Percentiles rank a stretch among this genome's conserved stretches.
Conservation (phyloP, 495 filamentous ascomycete genomes). For the Bathelium albidoporum region DNA sequence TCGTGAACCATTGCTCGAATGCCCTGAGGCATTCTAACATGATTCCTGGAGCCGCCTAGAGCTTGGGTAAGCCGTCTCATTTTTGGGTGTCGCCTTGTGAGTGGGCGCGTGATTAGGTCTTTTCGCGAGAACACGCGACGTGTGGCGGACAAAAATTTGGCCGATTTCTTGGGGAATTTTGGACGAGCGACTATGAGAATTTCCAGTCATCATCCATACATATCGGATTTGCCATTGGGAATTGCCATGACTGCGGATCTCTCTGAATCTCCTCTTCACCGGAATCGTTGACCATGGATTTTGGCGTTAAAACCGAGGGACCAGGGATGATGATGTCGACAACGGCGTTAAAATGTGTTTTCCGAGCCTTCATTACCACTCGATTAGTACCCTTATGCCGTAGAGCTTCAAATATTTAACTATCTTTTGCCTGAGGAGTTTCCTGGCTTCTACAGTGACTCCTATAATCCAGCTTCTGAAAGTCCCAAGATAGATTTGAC, state of each 20-base stretch:
- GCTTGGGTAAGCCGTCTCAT: not conserved
- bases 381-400: too few relatives aligned
- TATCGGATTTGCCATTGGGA: too few relatives aligned
- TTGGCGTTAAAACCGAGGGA: not conserved
- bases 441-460: too few relatives aligned
- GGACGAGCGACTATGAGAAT: not conserved
- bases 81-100: not conserved
- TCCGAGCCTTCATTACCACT: too few relatives aligned
- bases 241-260: too few relatives aligned
- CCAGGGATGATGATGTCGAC: not conserved
- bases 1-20: conserved; percentile 32
- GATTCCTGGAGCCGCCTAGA: not conserved
- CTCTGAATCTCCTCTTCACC: not conserved
- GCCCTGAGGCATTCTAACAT: conserved; percentile 5
- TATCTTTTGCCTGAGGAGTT: too few relatives aligned
- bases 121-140: not conserved
- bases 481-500: too few relatives aligned
- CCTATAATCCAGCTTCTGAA: too few relatives aligned
- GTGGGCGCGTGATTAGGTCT: not conserved
- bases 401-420: too few relatives aligned
- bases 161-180: not conserved
- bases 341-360: not conserved
- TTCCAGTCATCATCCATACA: not conserved
- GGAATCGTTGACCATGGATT: not conserved
- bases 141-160: not conserved